These are phyloP conservation scores for Glycine latifolia DNA, from an alignment of 306 rosid species.

Conservation along the genomic window DNA sequence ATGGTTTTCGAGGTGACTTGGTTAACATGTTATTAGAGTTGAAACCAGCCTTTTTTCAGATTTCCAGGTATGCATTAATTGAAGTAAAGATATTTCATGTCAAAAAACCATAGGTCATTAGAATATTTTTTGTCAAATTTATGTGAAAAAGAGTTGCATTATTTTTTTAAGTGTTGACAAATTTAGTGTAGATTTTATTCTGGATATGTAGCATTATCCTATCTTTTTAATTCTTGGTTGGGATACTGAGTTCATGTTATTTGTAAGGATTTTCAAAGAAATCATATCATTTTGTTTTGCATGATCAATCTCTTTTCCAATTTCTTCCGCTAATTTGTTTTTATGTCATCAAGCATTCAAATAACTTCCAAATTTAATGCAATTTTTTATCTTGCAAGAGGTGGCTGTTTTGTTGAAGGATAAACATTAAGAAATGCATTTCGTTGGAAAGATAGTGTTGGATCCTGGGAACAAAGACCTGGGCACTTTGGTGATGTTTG, in stretches of 20 bases:
- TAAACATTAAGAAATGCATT: conserved; percentile 85
- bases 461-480: conserved; percentile 91
- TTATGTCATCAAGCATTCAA: background rate
- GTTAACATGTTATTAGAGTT: conserved; percentile 57
- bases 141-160: background rate
- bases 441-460: conserved; percentile 84
- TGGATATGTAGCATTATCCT: background rate
- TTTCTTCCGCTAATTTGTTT: background rate
- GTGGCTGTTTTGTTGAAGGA: conserved; percentile 92
- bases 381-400: conserved; percentile 44
- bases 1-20: conserved; percentile 80
- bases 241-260: background rate
- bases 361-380: conserved; percentile 14
- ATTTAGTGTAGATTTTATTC: background rate
- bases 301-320: background rate
- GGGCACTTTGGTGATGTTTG: conserved; percentile 95
- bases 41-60: conserved; percentile 78
- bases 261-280: background rate
- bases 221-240: background rate
- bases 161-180: background rate
- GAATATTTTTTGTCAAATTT: background rate
- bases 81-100: background rate
- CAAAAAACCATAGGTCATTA: background rate
- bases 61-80: conserved; percentile 71
- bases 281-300: background rate